Evolutionary conservation across 305 asterid genomes (phyloP).

Genomic region (Plantago coronopus): DNA sequence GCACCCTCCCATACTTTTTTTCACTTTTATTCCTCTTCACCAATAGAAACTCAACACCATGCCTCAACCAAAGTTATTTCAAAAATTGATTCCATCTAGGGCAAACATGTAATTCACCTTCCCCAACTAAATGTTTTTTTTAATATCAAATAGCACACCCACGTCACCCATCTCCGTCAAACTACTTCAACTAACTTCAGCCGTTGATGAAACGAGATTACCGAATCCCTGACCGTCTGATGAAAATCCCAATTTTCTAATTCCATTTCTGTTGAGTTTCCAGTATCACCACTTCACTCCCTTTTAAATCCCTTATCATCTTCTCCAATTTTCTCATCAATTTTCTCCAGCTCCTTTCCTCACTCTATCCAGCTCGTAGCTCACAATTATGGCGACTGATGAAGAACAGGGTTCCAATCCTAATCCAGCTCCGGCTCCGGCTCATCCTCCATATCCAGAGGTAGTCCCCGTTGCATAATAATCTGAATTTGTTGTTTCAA

Average conservation of each 20-base stretch:
- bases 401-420: slow-evolving; percentile 25
- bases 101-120: slow-evolving; percentile 14
- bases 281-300: slow-evolving; percentile 9
- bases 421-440: slow-evolving; percentile 21
- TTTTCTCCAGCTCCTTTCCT: slow-evolving; percentile 10
- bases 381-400: slow-evolving; percentile 43
- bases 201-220: slow-evolving; percentile 28
- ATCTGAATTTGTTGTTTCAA: not conserved
- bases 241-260: slow-evolving; percentile 23
- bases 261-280: slow-evolving; percentile 27
- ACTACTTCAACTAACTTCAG: not conserved
- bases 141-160: slow-evolving; percentile 30
- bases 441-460: slow-evolving; percentile 59
- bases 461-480: slow-evolving; percentile 19
- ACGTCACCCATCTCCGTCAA: slow-evolving; percentile 50
- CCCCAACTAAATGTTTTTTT: not conserved
- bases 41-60: not conserved
- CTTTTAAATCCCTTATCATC: slow-evolving; percentile 30
- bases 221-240: slow-evolving; percentile 44
- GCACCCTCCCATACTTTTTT: slow-evolving; percentile 1
- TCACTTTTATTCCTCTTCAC: slow-evolving; percentile 1
- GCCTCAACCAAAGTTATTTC: slow-evolving; percentile 10
- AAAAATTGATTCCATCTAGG: slow-evolving; percentile 13
- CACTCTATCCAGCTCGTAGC: not conserved
- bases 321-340: slow-evolving; percentile 12